Evolutionary conservation across 164 flowering plant species (phyloP), one percentile per base, ranked within the genome.

Genomic region (Tetracentron sinense): DNA sequence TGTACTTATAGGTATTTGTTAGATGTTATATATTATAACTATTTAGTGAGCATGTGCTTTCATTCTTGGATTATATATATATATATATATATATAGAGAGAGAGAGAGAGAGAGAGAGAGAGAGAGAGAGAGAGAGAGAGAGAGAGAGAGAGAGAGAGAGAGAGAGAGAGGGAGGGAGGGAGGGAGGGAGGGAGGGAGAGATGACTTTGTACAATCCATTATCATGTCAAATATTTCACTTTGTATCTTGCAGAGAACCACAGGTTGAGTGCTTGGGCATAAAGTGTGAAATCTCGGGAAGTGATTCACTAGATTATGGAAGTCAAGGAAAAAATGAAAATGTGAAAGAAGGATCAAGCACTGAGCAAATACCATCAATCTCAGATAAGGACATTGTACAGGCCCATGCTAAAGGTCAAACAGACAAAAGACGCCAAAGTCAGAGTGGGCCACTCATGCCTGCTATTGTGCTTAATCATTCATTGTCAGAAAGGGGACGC

Each of bases 371-470:
- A 56, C 49, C 81, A 31, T 71, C 85, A 42, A 50, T 73, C 21
- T 69, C 81, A 20, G 84, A 76, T 31, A 80, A 71, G 66, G 88
- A 83, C 3, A 28, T 62, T 26, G 65, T 68, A 31, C 76, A 56
- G 25, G 68, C 81, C 59, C 81, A 78, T 63, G 54, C 72, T 69
- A 87, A 72, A 74, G 31, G 61, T 64, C 82, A 75, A 69, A 29
- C 68, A 10, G 78, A 69, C 30, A 86, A 69, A 70, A 48, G 67
- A 64, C 82, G 88, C 56, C 87, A 84, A 77, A 77, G 83, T 65
- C 93, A 78, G 54, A 89, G 96, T 77, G 97, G 96, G 42, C 99
- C 96, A 4, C 92, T 86, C 31, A 59, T 72, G 63, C 85, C 96
- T 75, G 82, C 77, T 57, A 29, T 23, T 55, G 88, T 84, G 61